Percentiles rank a stretch among this genome's conserved stretches.
Conservation (phyloP, 306 rosid genomes). For the Prosopis cineraria region DNA sequence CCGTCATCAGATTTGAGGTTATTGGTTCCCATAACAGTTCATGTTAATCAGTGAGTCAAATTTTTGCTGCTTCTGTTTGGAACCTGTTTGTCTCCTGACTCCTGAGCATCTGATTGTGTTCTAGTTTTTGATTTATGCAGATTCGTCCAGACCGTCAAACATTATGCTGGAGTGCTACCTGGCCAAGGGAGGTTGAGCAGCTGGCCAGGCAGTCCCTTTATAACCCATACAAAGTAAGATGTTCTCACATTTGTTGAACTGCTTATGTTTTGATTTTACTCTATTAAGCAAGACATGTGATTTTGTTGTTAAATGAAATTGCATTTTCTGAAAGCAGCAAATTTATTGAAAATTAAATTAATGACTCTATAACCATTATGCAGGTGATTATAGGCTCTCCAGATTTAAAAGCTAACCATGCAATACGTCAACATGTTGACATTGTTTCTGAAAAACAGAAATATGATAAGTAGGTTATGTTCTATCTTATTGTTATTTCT, state of each 20-base stretch:
- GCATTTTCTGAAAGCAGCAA: slow-evolving; percentile 9
- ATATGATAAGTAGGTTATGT: slow-evolving; percentile 74
- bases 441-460: slow-evolving; percentile 94
- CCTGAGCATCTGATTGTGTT: slow-evolving; percentile 22
- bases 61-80: slow-evolving; percentile 9
- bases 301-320: slow-evolving; percentile 5
- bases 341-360: slow-evolving; percentile 18
- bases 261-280: slow-evolving; percentile 9
- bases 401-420: slow-evolving; percentile 92
- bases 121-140: slow-evolving; percentile 42
- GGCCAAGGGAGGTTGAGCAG: slow-evolving; percentile 99
- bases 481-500: slow-evolving; percentile 31
- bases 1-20: neutral
- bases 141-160: slow-evolving; percentile 97
- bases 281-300: neutral
- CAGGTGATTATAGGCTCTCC: slow-evolving; percentile 91
- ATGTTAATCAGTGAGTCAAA: neutral
- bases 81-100: slow-evolving; percentile 1
- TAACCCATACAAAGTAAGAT: slow-evolving; percentile 86
- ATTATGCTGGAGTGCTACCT: slow-evolving; percentile 97
- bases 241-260: slow-evolving; percentile 26
- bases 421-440: slow-evolving; percentile 88
- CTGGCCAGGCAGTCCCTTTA: slow-evolving; percentile 85
- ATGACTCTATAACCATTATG: slow-evolving; percentile 31
- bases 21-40: neutral